Conservation (phyloP, 2,329 filamentous ascomycete species). For the Parastagonospora nodorum region DNA sequence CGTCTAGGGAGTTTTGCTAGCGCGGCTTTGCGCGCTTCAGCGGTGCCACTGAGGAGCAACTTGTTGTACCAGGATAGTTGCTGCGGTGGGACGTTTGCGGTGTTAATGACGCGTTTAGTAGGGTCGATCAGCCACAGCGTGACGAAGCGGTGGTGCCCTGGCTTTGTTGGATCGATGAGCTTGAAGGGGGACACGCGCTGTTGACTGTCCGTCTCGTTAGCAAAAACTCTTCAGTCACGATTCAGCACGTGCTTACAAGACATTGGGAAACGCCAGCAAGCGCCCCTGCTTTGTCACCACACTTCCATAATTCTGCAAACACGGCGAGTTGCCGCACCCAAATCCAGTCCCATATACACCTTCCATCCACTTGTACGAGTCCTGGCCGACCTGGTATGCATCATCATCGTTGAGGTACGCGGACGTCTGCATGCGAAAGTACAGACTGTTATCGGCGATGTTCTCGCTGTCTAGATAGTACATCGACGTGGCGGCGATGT, state of each 20-base stretch:
- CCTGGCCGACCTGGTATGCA: conserved; percentile 13
- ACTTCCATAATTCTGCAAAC: conserved; percentile 53
- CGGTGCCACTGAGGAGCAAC: conserved; percentile 9
- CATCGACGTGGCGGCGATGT: conserved; percentile 66
- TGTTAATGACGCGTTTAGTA: conserved; percentile 55
- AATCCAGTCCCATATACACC: conserved; percentile 17
- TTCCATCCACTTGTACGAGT: conserved; percentile 19
- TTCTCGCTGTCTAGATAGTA: conserved; percentile 68
- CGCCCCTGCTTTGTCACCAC: conserved; percentile 56
- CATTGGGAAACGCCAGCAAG: conserved; percentile 62
- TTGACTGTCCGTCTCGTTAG: conserved; percentile 8
- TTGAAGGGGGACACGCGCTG: conserved; percentile 49
- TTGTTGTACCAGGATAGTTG: conserved; percentile 52
- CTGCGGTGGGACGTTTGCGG: conserved; percentile 59
- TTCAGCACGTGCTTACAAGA: conserved; percentile 19
- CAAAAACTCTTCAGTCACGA: neutral
- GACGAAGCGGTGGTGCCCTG: conserved; percentile 62
- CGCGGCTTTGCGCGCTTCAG: neutral
- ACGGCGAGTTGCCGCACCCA: conserved; percentile 6
- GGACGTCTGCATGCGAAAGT: conserved; percentile 26
- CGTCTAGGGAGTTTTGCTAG: conserved; percentile 13
- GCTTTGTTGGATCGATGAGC: conserved; percentile 55
- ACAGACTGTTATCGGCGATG: conserved; percentile 50
- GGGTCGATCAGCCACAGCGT: conserved; percentile 66
- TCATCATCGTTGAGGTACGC: conserved; percentile 5